A percentile compares a stretch with the other conserved stretches of the same genome.
phyloP scores from a whole-genome alignment of 345 rosid genomes.

The Garcia nutans region DNA sequence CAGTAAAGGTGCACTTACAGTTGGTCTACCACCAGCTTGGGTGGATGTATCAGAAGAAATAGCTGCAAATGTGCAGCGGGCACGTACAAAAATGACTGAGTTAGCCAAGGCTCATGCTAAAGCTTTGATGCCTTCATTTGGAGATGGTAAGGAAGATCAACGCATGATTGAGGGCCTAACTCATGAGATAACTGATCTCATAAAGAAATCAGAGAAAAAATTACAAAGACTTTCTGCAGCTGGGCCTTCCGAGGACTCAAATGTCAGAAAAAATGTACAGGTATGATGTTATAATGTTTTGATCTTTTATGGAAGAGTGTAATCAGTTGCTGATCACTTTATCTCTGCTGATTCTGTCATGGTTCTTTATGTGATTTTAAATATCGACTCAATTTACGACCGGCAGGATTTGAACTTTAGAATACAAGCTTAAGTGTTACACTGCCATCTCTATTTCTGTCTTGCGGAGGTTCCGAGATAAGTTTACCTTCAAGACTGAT shows the following conservation, averaged over 20 bases:
- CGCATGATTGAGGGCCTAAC: conserved; percentile 78
- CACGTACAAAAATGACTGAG: conserved; percentile 68
- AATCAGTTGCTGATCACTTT: not conserved
- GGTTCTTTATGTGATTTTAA: not conserved
- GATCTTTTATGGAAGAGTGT: not conserved
- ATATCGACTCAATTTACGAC: not conserved
- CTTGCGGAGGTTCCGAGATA: not conserved
- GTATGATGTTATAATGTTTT: conserved; percentile 34
- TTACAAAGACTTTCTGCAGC: conserved; percentile 65
- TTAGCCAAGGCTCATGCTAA: conserved; percentile 88
- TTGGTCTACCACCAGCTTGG: conserved; percentile 95
- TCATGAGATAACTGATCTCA: conserved; percentile 68
- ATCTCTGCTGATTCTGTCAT: not conserved
- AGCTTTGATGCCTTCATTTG: conserved; percentile 98
- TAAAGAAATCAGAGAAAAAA: conserved; percentile 82
- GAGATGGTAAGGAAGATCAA: conserved; percentile 96
- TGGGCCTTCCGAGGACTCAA: conserved; percentile 90
- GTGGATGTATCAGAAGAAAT: conserved; percentile 95
- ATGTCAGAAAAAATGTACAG: conserved; percentile 94
- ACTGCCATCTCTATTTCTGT: not conserved
- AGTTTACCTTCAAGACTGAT: not conserved
- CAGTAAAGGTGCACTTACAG: conserved; percentile 73
- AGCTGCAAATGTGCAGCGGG: conserved; percentile 72
- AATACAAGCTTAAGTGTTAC: not conserved
- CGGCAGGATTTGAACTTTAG: not conserved